These are phyloP conservation scores for Themeda triandra DNA, from an alignment of 176 grass and related monocot genomes.

Conservation along the genomic window DNA sequence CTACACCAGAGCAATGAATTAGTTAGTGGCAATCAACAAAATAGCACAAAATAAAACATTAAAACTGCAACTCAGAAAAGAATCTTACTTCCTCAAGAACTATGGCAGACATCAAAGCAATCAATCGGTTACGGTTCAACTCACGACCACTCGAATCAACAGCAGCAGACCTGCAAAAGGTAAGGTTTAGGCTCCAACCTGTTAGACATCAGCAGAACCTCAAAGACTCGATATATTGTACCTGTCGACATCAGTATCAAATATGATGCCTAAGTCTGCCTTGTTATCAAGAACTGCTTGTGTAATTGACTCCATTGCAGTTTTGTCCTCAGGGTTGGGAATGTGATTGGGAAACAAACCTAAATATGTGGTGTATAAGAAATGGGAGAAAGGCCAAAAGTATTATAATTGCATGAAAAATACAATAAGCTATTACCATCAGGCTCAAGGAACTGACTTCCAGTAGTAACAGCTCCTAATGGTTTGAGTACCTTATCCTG, in stretches of 20 bases:
- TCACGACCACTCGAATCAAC: conserved; percentile 83
- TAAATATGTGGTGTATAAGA: conserved; percentile 28
- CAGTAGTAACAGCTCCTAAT: conserved; percentile 75
- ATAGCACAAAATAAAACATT: conserved; percentile 24
- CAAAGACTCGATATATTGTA: conserved; percentile 30
- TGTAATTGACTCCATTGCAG: conserved; percentile 90
- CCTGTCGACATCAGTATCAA: conserved; percentile 99
- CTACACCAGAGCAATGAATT: conserved; percentile 41
- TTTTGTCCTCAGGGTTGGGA: conserved; percentile 96
- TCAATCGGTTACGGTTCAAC: conserved; percentile 78
- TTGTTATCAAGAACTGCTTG: conserved; percentile 87
- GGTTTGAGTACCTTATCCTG: conserved; percentile 90
- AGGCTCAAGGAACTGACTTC: conserved; percentile 96
- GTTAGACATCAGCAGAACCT: neutral
- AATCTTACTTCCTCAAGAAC: conserved; percentile 87
- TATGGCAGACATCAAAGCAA: conserved; percentile 96
- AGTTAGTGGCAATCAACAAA: conserved; percentile 24
- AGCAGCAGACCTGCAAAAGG: conserved; percentile 80
- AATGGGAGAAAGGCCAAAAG: conserved; percentile 13
- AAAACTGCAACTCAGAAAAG: neutral
- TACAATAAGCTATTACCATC: conserved; percentile 67
- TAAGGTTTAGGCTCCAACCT: neutral
- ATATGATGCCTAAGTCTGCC: conserved; percentile 97
- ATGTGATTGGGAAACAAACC: conserved; percentile 98
- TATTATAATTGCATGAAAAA: neutral